These are phyloP conservation scores for Geosmithia morbida DNA, from an alignment of 2,329 filamentous ascomycete species.

Conservation along the genomic window DNA sequence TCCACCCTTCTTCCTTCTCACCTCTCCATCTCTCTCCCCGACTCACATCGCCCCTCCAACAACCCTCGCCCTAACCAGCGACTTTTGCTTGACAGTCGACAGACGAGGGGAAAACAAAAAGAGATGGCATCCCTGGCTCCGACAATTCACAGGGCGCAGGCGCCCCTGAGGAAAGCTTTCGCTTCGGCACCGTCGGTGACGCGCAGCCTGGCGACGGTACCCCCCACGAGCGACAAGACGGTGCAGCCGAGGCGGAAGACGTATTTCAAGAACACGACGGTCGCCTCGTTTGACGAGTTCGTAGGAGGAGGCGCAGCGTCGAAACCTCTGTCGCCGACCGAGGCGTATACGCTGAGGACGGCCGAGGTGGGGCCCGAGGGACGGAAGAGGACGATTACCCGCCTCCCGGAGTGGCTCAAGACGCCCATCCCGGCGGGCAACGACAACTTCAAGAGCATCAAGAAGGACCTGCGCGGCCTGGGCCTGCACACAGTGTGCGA, in stretches of 20 bases:
- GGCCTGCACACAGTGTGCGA: slow-evolving; percentile 94
- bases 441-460: slow-evolving; percentile 84
- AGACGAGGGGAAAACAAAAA: background rate
- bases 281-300: slow-evolving; percentile 46
- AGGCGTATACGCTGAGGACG: slow-evolving; percentile 46
- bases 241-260: slow-evolving; percentile 19
- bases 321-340: slow-evolving; percentile 27
- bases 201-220: slow-evolving; percentile 32
- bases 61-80: too few species aligned
- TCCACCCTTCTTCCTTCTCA: background rate
- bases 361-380: slow-evolving; percentile 50
- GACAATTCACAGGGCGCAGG: slow-evolving; percentile 24
- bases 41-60: too few species aligned
- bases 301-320: slow-evolving; percentile 25
- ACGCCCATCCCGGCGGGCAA: slow-evolving; percentile 78
- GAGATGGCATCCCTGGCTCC: slow-evolving; percentile 25
- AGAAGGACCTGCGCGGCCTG: slow-evolving; percentile 78
- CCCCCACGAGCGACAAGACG: slow-evolving; percentile 13
- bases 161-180: slow-evolving; percentile 26
- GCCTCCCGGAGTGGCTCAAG: slow-evolving; percentile 89
- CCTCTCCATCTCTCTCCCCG: background rate
- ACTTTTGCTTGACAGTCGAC: background rate
- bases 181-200: slow-evolving; percentile 10
- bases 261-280: slow-evolving; percentile 44
- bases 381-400: slow-evolving; percentile 49